Evolutionary conservation across 2,329 filamentous ascomycete species (phyloP).

Genomic region (Colletotrichum falcatum): DNA sequence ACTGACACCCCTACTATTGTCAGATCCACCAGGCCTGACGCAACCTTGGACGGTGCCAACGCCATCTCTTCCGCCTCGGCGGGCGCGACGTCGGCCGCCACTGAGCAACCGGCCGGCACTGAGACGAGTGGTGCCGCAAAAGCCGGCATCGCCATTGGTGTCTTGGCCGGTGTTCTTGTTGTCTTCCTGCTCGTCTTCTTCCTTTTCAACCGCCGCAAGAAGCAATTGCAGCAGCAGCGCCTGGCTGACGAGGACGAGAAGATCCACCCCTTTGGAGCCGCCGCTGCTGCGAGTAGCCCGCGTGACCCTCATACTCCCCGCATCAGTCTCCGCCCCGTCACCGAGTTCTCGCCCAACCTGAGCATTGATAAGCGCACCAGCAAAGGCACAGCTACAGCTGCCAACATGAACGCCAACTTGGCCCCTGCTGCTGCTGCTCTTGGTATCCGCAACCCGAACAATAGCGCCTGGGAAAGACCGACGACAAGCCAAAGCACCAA

Average conservation of each 20-base stretch:
- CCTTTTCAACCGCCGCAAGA: slow-evolving; percentile 76
- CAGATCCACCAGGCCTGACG: slow-evolving; percentile 49
- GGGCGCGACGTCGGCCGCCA: slow-evolving; percentile 33
- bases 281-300: slow-evolving; percentile 48
- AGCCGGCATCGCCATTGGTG: slow-evolving; percentile 87
- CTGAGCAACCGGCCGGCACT: slow-evolving; percentile 40
- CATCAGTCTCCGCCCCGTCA: slow-evolving; percentile 85
- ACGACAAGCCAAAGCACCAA: slow-evolving; percentile 60
- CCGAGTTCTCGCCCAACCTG: slow-evolving; percentile 82
- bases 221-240: slow-evolving; percentile 67
- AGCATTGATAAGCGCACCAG: slow-evolving; percentile 62
- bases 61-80: slow-evolving; percentile 43
- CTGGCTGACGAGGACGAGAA: slow-evolving; percentile 74
- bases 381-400: slow-evolving; percentile 60
- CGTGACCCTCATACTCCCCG: slow-evolving; percentile 76
- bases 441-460: slow-evolving; percentile 47
- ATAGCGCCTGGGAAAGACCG: slow-evolving; percentile 62
- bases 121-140: slow-evolving; percentile 58
- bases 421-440: slow-evolving; percentile 48
- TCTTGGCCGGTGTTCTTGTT: slow-evolving; percentile 76
- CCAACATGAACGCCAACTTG: slow-evolving; percentile 53
- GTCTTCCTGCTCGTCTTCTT: slow-evolving; percentile 78
- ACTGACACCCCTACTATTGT: slow-evolving; percentile 45
- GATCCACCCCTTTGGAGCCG: slow-evolving; percentile 55
- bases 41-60: slow-evolving; percentile 40